These are phyloP conservation scores for Plenodomus lindquistii DNA, from an alignment of 2,329 filamentous ascomycete genomes.

Conservation along the genomic window DNA sequence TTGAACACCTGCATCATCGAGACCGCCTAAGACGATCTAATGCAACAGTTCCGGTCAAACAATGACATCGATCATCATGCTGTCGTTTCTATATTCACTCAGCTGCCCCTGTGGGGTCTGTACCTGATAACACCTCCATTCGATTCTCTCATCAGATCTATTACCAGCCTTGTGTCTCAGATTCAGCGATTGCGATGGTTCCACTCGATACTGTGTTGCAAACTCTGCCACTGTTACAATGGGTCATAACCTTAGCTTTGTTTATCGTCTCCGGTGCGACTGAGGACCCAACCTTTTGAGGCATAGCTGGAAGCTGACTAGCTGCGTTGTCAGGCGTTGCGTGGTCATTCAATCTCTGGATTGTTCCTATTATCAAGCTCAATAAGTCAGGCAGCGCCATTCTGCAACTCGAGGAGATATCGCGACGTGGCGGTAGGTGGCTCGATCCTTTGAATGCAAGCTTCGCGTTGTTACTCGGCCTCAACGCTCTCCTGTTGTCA, in stretches of 20 bases:
- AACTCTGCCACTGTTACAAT: neutral
- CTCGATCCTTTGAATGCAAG: constrained; percentile 3
- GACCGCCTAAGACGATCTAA: too few relatives aligned
- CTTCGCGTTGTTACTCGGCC: constrained; percentile 3
- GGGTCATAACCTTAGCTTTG: neutral
- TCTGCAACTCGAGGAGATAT: constrained; percentile 1
- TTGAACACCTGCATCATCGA: too few relatives aligned
- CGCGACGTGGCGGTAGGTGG: constrained; percentile 4
- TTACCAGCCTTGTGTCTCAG: too few relatives aligned
- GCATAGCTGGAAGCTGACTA: neutral
- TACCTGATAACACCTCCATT: too few relatives aligned
- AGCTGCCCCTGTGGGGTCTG: too few relatives aligned
- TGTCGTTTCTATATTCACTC: too few relatives aligned
- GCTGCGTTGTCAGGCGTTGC: constrained; percentile 4
- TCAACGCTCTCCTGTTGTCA: constrained; percentile 3
- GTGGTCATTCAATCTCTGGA: constrained; percentile 6
- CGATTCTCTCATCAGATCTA: too few relatives aligned
- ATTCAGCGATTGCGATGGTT: neutral
- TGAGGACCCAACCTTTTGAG: too few relatives aligned
- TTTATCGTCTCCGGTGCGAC: neutral
- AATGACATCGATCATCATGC: too few relatives aligned
- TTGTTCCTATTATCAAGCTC: constrained; percentile 9
- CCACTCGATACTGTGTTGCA: neutral
- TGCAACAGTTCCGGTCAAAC: too few relatives aligned
- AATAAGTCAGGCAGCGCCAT: constrained; percentile 3